phyloP scores from a whole-genome alignment of 139 green algal genomes.

The Chlorella sp. region DNA sequence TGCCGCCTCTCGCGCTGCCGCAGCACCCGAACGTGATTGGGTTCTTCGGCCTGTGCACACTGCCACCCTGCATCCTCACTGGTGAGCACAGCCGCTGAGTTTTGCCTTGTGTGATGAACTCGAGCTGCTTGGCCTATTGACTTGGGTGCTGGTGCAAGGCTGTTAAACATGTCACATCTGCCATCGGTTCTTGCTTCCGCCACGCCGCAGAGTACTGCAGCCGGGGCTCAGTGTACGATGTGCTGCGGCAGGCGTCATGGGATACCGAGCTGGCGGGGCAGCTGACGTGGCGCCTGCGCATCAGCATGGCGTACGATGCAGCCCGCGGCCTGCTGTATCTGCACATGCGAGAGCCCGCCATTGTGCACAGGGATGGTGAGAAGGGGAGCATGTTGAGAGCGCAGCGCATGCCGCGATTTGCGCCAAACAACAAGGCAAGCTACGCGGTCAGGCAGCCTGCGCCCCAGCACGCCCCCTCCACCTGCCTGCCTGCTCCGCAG shows the following conservation, averaged over 20 bases:
- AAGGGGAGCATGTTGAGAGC: too few relatives aligned
- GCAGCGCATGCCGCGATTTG: too few relatives aligned
- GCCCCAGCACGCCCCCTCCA: too few relatives aligned
- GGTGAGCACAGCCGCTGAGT: background rate
- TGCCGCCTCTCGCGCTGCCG: background rate
- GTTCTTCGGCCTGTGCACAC: conserved; percentile 8
- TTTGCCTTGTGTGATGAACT: too few relatives aligned
- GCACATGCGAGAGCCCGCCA: too few relatives aligned
- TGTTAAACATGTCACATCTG: too few relatives aligned
- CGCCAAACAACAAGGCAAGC: too few relatives aligned
- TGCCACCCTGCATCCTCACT: conserved; percentile 16
- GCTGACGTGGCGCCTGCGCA: background rate
- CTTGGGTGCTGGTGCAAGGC: too few relatives aligned
- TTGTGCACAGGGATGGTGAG: too few relatives aligned
- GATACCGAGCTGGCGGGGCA: background rate
- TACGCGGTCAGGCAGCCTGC: too few relatives aligned
- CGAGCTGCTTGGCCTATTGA: too few relatives aligned
- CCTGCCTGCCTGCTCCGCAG: too few relatives aligned
- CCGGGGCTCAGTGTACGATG: background rate
- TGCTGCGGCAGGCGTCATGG: background rate
- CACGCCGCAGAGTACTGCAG: conserved; percentile 1
- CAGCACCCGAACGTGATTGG: background rate
- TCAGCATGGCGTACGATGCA: background rate
- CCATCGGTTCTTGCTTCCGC: background rate
- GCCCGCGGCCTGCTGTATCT: background rate